Conservation (phyloP, 1,284 basidiomycete genomes). For the Ustilago nuda region DNA sequence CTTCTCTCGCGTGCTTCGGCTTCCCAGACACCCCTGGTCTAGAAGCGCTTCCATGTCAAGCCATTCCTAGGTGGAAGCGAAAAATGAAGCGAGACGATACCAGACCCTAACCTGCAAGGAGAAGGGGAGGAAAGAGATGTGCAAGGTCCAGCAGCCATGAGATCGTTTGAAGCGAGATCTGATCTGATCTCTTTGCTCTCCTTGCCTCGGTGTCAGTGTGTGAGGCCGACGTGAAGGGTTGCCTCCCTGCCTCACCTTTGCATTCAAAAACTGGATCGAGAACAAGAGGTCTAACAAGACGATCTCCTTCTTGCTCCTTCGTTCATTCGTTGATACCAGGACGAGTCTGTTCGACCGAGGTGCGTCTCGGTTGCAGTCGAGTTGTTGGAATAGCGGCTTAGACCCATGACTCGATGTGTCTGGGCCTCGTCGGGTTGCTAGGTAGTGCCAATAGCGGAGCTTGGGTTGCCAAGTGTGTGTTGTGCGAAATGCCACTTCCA, state of each 20-base stretch:
- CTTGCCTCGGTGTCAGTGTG: conserved; percentile 34
- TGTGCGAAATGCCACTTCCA: conserved; percentile 10
- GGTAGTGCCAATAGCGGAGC: conserved; percentile 7
- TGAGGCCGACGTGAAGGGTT: conserved; percentile 34
- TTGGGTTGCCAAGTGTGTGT: conserved; percentile 12
- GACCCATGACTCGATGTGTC: neutral
- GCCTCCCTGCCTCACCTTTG: conserved; percentile 12
- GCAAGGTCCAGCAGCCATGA: conserved; percentile 17
- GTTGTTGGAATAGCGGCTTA: neutral
- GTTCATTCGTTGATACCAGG: neutral
- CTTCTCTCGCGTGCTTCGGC: neutral
- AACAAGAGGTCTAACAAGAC: neutral
- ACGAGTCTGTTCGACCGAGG: neutral
- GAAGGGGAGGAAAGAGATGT: conserved; percentile 8
- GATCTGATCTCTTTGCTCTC: conserved; percentile 1
- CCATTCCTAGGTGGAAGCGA: neutral
- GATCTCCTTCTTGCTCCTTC: neutral
- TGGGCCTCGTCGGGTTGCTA: conserved; percentile 5
- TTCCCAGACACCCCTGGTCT: neutral
- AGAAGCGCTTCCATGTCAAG: neutral
- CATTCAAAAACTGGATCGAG: neutral
- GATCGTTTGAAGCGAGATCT: conserved; percentile 5
- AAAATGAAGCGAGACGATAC: conserved; percentile 3
- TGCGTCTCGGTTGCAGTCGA: neutral
- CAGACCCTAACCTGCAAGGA: conserved; percentile 4